Evolutionary conservation across 2,329 filamentous ascomycete species (phyloP).

Genomic region (Dactylellina leptospora): DNA sequence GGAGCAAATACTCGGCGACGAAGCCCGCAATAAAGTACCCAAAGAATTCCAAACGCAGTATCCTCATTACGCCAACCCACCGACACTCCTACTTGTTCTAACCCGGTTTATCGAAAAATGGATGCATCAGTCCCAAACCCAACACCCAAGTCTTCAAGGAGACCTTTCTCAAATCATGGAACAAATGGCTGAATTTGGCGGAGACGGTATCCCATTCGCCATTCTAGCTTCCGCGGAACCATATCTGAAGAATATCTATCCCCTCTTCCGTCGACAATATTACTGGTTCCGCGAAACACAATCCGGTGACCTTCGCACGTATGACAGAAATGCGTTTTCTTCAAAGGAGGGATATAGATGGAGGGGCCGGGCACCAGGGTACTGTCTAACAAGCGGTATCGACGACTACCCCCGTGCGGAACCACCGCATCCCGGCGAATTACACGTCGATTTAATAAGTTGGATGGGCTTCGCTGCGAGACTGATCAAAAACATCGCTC

Average conservation of each 20-base stretch:
- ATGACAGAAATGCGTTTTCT: constrained; percentile 85
- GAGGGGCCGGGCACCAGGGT: constrained; percentile 85
- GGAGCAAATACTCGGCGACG: constrained; percentile 90
- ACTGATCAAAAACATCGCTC: constrained; percentile 80
- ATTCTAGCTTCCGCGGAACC: constrained; percentile 58
- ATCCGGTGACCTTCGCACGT: constrained; percentile 85
- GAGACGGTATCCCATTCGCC: constrained; percentile 29
- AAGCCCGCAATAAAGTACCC: constrained; percentile 94
- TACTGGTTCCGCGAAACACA: constrained; percentile 96
- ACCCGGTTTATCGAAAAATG: constrained; percentile 81
- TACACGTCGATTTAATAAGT: constrained; percentile 91
- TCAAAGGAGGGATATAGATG: constrained; percentile 93
- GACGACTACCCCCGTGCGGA: constrained; percentile 96
- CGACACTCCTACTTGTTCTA: constrained; percentile 89
- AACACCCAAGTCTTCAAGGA: constrained; percentile 23
- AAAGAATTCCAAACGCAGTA: constrained; percentile 93
- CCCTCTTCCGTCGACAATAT: constrained; percentile 86
- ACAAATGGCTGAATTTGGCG: constrained; percentile 33
- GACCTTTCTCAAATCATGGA: constrained; percentile 39
- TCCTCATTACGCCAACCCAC: constrained; percentile 96
- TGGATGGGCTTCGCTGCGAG: constrained; percentile 98
- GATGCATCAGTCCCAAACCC: constrained; percentile 1
- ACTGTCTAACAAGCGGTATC: constrained; percentile 90
- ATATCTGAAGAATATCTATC: constrained; percentile 81
- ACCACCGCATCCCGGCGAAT: constrained; percentile 92